phyloP scores from a whole-genome alignment of 257 asterid genomes.

The Solanum dulcamara region DNA sequence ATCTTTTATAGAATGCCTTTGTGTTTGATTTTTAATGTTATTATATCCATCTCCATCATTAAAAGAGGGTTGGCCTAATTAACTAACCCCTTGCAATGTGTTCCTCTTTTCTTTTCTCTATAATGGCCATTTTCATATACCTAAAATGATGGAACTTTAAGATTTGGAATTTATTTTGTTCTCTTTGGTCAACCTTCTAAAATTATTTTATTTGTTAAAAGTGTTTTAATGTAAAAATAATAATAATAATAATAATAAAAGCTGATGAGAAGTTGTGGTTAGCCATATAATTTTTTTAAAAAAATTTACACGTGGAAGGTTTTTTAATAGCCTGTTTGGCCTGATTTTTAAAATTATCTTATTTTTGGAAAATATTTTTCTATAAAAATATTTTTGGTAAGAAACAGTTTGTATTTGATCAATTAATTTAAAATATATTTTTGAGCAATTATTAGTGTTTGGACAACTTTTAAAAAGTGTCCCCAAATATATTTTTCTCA shows the following conservation, averaged over 20 bases:
- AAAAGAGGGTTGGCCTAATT: not conserved
- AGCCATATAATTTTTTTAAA: no score
- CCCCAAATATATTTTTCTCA: no score
- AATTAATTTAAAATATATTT: not conserved
- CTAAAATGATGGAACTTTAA: not conserved
- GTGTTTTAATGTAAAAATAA: no score
- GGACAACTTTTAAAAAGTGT: not conserved
- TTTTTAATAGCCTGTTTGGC: no score
- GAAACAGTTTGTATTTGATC: not conserved
- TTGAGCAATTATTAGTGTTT: not conserved
- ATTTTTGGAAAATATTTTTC: not conserved
- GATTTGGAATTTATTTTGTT: not conserved
- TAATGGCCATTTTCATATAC: not conserved
- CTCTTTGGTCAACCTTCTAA: not conserved
- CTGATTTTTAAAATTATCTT: no score
- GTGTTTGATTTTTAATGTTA: not conserved
- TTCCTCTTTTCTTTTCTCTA: accelerated
- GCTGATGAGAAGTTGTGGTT: no score
- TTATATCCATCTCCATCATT: not conserved
- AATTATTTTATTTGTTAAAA: no score
- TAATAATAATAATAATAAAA: no score
- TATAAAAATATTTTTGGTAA: not conserved
- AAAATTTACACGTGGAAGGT: no score
- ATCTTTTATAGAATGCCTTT: not conserved
- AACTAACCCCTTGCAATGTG: not conserved